Percentiles rank a stretch among this genome's conserved stretches.
phyloP scores from a whole-genome alignment of 2,329 filamentous ascomycete species.

The Penicillium glabrum region DNA sequence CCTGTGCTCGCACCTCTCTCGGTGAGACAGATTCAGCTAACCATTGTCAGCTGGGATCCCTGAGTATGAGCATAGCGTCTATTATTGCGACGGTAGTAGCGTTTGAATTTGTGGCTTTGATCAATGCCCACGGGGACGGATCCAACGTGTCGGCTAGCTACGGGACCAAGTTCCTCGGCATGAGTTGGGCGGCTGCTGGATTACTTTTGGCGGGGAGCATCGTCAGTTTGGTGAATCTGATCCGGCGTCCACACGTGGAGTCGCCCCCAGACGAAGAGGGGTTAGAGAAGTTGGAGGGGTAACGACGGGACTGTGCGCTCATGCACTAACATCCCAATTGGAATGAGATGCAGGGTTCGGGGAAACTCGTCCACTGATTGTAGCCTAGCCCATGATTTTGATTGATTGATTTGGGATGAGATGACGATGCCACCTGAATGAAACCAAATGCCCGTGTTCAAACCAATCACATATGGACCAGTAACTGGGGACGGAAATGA shows the following conservation, averaged over 20 bases:
- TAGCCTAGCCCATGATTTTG: background rate
- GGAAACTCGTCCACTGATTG: constrained; percentile 2
- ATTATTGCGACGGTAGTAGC: constrained; percentile 69
- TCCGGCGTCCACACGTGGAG: constrained; percentile 10
- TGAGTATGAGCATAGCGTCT: constrained; percentile 68
- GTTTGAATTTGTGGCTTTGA: constrained; percentile 52
- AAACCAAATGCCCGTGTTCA: constrained; percentile 1
- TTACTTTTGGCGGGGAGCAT: constrained; percentile 32
- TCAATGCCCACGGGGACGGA: constrained; percentile 55
- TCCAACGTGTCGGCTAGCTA: constrained; percentile 52
- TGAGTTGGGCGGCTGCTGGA: constrained; percentile 60
- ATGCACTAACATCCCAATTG: background rate
- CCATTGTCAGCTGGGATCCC: constrained; percentile 47
- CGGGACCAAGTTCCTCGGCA: constrained; percentile 56
- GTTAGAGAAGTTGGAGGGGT: constrained; percentile 1
- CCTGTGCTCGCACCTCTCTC: background rate
- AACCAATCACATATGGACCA: constrained; percentile 2
- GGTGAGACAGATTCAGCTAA: background rate
- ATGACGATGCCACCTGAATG: constrained; percentile 18
- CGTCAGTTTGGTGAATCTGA: constrained; percentile 29
- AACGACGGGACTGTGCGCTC: background rate
- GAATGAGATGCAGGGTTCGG: constrained; percentile 5
- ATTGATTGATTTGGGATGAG: constrained; percentile 1
- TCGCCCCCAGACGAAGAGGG: constrained; percentile 14
- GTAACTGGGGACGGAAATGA: background rate